Conservation (phyloP, 2,329 filamentous ascomycete species). For the Colletotrichum graminicola region DNA sequence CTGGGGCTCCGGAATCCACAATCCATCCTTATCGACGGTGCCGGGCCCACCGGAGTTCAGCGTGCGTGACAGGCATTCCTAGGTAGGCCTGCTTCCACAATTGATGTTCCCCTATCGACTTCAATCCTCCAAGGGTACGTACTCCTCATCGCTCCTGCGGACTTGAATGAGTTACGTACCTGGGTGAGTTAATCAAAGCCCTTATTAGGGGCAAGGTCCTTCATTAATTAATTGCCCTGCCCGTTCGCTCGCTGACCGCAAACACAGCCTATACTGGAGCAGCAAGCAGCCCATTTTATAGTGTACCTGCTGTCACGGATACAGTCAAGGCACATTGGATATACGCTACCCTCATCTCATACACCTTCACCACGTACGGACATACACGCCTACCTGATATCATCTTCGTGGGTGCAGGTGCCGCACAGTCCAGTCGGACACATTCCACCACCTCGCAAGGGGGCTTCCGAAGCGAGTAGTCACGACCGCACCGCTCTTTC, state of each 20-base stretch:
- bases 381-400: neutral
- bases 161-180: no score
- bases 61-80: neutral
- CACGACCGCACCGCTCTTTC: constrained; percentile 10
- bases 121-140: constrained; percentile 3
- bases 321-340: neutral
- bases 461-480: neutral
- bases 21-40: neutral
- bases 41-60: neutral
- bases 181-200: neutral
- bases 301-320: neutral
- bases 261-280: neutral
- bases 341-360: no score
- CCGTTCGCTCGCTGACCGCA: neutral
- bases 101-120: no score
- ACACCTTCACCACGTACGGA: no score
- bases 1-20: no score
- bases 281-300: no score
- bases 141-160: neutral
- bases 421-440: constrained; percentile 1
- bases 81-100: no score
- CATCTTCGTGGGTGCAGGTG: neutral
- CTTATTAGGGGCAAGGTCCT: neutral
- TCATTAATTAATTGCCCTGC: neutral
- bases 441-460: neutral